These are phyloP conservation scores for Chamaecyparis obtusa DNA, from an alignment of 75 land plant species.

Conservation along the genomic window DNA sequence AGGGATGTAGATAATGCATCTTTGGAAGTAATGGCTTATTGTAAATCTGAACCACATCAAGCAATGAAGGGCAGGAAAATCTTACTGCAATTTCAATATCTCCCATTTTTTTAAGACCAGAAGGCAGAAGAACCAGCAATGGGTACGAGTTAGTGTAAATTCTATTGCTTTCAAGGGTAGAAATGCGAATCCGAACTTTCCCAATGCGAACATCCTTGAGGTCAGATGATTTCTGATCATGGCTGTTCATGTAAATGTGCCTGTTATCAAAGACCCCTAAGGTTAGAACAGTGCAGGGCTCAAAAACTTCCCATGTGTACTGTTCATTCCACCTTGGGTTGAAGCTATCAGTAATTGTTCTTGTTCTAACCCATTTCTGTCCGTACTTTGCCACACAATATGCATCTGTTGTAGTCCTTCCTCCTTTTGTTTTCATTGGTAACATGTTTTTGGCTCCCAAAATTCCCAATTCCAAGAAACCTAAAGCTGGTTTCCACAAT, in stretches of 20 bases:
- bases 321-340: conserved; percentile 81
- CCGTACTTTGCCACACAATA: conserved; percentile 85
- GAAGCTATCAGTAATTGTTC: conserved; percentile 57
- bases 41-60: conserved; percentile 56
- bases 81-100: conserved; percentile 81
- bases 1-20: conserved; percentile 83
- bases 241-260: conserved; percentile 3
- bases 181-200: conserved; percentile 75
- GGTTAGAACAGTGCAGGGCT: conserved; percentile 75
- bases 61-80: conserved; percentile 50
- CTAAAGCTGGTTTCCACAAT: conserved; percentile 65
- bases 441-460: conserved; percentile 50
- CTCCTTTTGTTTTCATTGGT: conserved; percentile 62
- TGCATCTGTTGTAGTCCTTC: conserved; percentile 54
- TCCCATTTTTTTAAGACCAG: conserved; percentile 92
- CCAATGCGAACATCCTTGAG: conserved; percentile 62
- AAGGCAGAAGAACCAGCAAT: conserved; percentile 50
- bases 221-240: conserved; percentile 3
- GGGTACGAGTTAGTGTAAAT: conserved; percentile 61
- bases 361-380: conserved; percentile 71
- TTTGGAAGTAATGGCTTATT: conserved; percentile 66
- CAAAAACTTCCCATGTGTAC: conserved; percentile 83
- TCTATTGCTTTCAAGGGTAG: conserved; percentile 74
- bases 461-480: conserved; percentile 69
- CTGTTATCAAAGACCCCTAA: conserved; percentile 74